Percentiles rank a stretch among this genome's conserved stretches.
phyloP scores from a whole-genome alignment of 768 basidiomycete species.

The Leccinum pellstonianum region DNA sequence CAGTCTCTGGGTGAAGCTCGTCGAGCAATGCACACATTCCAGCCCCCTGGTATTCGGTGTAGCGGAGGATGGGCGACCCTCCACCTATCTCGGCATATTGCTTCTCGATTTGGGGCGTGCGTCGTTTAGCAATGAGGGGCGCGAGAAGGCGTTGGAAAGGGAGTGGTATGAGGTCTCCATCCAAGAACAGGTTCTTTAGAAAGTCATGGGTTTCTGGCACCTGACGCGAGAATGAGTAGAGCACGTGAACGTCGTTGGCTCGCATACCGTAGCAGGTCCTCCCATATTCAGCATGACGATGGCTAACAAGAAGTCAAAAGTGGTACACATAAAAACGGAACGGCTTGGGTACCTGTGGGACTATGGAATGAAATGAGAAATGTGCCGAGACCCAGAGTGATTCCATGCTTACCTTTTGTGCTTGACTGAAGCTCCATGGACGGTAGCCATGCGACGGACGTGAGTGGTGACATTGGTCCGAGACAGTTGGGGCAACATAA shows the following conservation, averaged over 20 bases:
- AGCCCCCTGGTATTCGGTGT: conserved; percentile 85
- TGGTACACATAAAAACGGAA: not conserved
- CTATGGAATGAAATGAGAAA: conserved; percentile 35
- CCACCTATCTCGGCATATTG: conserved; percentile 96
- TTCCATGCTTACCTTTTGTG: conserved; percentile 42
- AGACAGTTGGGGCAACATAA: conserved; percentile 32
- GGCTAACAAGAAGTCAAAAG: conserved; percentile 43
- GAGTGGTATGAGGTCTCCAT: conserved; percentile 90
- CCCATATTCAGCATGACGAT: conserved; percentile 99
- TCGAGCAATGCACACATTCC: conserved; percentile 90
- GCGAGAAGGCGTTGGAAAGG: conserved; percentile 89
- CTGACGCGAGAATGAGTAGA: conserved; percentile 38
- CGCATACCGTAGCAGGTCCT: conserved; percentile 83
- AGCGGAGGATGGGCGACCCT: conserved; percentile 91
- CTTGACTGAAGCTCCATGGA: conserved; percentile 38
- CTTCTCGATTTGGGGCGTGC: conserved; percentile 90
- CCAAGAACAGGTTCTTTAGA: conserved; percentile 87
- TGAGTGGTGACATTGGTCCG: conserved; percentile 27
- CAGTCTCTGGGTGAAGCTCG: conserved; percentile 89
- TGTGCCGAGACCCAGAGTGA: not conserved
- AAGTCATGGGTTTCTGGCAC: conserved; percentile 92
- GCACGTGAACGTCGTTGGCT: not conserved
- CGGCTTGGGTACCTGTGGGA: conserved; percentile 53
- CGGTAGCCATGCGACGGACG: conserved; percentile 44
- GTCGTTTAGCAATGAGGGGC: conserved; percentile 82